Percentiles rank a stretch among this genome's conserved stretches.
These are phyloP conservation scores for Aspergillus quadricinctus DNA, from an alignment of 2,329 filamentous ascomycete genomes.

Conservation along the genomic window DNA sequence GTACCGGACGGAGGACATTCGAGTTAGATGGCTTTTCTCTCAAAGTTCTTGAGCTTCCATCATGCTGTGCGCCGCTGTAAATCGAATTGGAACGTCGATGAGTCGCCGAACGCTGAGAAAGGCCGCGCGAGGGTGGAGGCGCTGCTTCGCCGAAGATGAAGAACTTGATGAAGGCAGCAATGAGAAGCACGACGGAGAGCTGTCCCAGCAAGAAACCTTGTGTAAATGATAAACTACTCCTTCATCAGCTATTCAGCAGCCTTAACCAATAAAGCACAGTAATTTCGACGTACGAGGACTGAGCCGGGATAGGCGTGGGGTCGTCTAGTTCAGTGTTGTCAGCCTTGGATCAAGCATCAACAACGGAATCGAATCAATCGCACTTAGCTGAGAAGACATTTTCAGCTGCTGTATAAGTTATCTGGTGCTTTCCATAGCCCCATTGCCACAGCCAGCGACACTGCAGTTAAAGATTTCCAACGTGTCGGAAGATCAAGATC, in stretches of 20 bases:
- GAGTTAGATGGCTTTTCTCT: slow-evolving; percentile 53
- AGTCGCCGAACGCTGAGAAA: slow-evolving; percentile 69
- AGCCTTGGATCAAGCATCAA: slow-evolving; percentile 6
- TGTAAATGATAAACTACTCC: slow-evolving; percentile 74
- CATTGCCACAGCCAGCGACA: slow-evolving; percentile 16
- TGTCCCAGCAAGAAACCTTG: slow-evolving; percentile 92
- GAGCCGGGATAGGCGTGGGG: slow-evolving; percentile 26
- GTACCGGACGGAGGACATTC: slow-evolving; percentile 67
- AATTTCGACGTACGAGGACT: slow-evolving; percentile 38
- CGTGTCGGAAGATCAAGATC: background rate
- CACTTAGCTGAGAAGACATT: slow-evolving; percentile 32
- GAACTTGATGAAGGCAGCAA: slow-evolving; percentile 97
- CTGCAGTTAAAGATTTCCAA: background rate
- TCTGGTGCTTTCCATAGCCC: slow-evolving; percentile 17
- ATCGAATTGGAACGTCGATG: slow-evolving; percentile 72
- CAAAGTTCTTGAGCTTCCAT: slow-evolving; percentile 42
- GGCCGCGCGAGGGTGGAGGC: slow-evolving; percentile 73
- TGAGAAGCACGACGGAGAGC: slow-evolving; percentile 81
- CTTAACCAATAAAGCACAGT: background rate
- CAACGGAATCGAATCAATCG: slow-evolving; percentile 1
- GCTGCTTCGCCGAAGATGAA: slow-evolving; percentile 98
- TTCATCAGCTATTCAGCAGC: slow-evolving; percentile 2
- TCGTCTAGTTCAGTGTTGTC: slow-evolving; percentile 23
- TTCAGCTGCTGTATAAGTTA: slow-evolving; percentile 20
- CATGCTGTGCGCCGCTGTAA: slow-evolving; percentile 35